Conservation (phyloP, 2,329 filamentous ascomycete species). For the Trichoderma guizhouense region DNA sequence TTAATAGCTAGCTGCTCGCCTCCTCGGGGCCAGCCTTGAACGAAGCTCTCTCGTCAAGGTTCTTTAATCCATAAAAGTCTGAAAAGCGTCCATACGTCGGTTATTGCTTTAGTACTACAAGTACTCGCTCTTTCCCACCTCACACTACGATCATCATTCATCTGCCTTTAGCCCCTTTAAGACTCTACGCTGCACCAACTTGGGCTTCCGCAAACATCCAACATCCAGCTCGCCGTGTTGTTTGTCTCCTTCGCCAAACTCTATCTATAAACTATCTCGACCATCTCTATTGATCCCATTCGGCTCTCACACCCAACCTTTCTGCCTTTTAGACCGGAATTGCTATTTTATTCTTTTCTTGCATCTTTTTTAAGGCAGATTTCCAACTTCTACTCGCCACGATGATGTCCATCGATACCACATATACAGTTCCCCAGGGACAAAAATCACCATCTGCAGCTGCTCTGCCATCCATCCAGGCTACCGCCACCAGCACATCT, state of each 20-base stretch:
- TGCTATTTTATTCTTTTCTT: background rate
- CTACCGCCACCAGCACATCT: slow-evolving; percentile 5
- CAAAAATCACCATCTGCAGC: slow-evolving; percentile 30
- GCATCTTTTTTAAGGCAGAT: background rate
- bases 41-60: background rate
- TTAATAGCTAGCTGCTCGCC: slow-evolving; percentile 13
- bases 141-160: background rate
- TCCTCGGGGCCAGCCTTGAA: slow-evolving; percentile 3
- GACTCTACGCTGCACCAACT: background rate
- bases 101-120: background rate
- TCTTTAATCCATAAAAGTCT: background rate
- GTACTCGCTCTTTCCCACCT: background rate
- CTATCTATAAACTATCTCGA: background rate
- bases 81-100: background rate
- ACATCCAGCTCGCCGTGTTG: background rate
- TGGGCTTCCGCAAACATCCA: background rate
- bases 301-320: background rate
- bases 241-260: background rate
- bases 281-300: background rate
- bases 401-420: slow-evolving; percentile 52
- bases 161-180: background rate
- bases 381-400: background rate
- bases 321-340: background rate
- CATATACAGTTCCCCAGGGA: slow-evolving; percentile 42
- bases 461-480: slow-evolving; percentile 9